These are phyloP conservation scores for Bretziella fagacearum DNA, from an alignment of 2,329 filamentous ascomycete species.

Conservation along the genomic window DNA sequence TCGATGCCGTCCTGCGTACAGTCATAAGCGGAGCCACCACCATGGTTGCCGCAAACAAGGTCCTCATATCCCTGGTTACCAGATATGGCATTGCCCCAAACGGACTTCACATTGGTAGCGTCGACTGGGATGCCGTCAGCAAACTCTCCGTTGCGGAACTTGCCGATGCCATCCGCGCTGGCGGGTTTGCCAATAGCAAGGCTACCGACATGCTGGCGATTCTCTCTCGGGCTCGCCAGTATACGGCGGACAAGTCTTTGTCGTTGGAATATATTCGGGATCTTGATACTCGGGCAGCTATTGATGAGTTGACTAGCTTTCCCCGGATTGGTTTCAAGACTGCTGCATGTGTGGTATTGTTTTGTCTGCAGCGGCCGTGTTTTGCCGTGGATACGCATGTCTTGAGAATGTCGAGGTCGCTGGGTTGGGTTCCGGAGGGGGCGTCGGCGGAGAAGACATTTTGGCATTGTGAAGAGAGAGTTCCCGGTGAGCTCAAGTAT, in stretches of 20 bases:
- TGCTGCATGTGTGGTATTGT: conserved; percentile 38
- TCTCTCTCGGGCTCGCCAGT: conserved; percentile 41
- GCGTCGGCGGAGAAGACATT: neutral
- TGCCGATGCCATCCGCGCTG: conserved; percentile 50
- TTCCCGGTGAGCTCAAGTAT: neutral
- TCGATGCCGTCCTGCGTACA: conserved; percentile 38
- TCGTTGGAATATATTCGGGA: conserved; percentile 35
- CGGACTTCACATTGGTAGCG: conserved; percentile 51
- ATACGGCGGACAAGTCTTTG: conserved; percentile 21
- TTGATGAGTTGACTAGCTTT: conserved; percentile 32
- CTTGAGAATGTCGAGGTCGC: conserved; percentile 32
- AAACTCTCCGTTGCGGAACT: conserved; percentile 43
- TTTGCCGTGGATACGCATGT: conserved; percentile 45
- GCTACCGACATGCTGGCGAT: conserved; percentile 57
- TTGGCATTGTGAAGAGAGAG: neutral
- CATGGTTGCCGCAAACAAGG: conserved; percentile 38
- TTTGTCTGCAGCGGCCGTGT: conserved; percentile 34
- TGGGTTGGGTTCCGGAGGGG: conserved; percentile 20
- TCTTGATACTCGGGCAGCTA: conserved; percentile 29
- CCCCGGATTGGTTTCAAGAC: conserved; percentile 41
- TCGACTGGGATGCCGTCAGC: conserved; percentile 36
- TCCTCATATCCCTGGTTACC: conserved; percentile 46
- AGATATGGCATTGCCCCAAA: conserved; percentile 45
- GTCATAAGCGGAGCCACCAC: conserved; percentile 35
- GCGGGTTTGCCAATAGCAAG: conserved; percentile 56